Conservation (phyloP, 768 basidiomycete species). For the Mycena epipterygia region DNA sequence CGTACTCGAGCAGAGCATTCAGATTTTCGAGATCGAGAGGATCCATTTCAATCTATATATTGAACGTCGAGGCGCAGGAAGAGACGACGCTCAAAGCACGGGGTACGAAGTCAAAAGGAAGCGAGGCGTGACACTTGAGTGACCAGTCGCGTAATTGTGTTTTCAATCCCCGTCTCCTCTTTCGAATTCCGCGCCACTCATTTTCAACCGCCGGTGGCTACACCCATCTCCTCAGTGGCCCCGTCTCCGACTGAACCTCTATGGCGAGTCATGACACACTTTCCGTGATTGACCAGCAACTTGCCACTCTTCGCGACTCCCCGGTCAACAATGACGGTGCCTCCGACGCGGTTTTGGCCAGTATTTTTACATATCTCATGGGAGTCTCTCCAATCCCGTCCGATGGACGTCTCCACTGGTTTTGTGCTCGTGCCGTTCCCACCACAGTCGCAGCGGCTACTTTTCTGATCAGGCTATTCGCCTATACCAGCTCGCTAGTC, state of each 20-base stretch:
- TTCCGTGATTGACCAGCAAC: constrained; percentile 60
- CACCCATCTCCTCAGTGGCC: background rate
- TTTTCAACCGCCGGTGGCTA: background rate
- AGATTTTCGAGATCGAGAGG: constrained; percentile 66
- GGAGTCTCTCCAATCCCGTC: constrained; percentile 52
- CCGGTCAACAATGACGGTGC: constrained; percentile 67
- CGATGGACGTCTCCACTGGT: constrained; percentile 78
- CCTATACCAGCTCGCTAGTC: constrained; percentile 74
- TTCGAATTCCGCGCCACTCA: background rate
- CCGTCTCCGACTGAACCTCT: constrained; percentile 29
- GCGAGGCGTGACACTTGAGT: background rate
- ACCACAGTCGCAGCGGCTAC: constrained; percentile 77
- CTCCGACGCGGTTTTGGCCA: constrained; percentile 62
- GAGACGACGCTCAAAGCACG: too few species aligned
- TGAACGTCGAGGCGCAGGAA: too few species aligned
- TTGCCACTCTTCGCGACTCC: constrained; percentile 67
- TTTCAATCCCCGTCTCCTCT: background rate
- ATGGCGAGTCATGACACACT: constrained; percentile 32
- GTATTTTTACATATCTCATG: constrained; percentile 69
- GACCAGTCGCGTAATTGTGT: constrained; percentile 7
- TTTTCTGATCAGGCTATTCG: constrained; percentile 87
- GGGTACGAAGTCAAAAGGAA: background rate
- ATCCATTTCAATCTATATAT: constrained; percentile 75
- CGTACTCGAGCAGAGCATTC: constrained; percentile 71
- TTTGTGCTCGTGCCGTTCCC: constrained; percentile 73